A percentile compares a stretch with the other conserved stretches of the same genome.
phyloP scores from a whole-genome alignment of 345 rosid species.

The Syzygium aqueum region DNA sequence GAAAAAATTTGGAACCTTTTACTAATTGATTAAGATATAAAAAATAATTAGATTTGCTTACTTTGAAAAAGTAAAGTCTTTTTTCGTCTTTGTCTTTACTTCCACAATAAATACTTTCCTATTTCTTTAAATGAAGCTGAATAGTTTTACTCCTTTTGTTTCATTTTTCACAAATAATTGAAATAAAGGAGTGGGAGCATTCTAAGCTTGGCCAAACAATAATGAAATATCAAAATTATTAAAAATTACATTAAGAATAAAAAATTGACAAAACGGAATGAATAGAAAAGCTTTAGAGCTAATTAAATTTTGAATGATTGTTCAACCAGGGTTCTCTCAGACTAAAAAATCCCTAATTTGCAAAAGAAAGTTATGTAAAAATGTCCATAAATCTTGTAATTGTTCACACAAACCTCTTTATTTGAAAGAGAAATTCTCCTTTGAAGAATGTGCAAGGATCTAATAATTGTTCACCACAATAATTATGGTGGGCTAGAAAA shows the following conservation, averaged over 20 bases:
- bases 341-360: not conserved
- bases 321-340: not conserved
- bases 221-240: not conserved
- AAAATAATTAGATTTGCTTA: not conserved
- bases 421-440: not conserved
- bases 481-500: not conserved
- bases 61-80: not conserved
- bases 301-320: not conserved
- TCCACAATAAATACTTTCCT: not conserved
- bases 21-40: not conserved
- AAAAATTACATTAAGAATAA: not conserved
- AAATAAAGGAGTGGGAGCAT: not conserved
- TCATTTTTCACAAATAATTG: not conserved
- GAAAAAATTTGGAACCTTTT: not conserved
- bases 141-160: not conserved
- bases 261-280: not conserved
- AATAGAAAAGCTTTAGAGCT: not conserved
- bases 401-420: not conserved
- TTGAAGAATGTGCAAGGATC: not conserved
- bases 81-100: not conserved
- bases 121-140: not conserved
- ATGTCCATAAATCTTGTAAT: not conserved
- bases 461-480: not conserved
- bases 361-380: not conserved
- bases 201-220: not conserved